Conservation (phyloP, 345 rosid species). For the Eucalyptus grandis region DNA sequence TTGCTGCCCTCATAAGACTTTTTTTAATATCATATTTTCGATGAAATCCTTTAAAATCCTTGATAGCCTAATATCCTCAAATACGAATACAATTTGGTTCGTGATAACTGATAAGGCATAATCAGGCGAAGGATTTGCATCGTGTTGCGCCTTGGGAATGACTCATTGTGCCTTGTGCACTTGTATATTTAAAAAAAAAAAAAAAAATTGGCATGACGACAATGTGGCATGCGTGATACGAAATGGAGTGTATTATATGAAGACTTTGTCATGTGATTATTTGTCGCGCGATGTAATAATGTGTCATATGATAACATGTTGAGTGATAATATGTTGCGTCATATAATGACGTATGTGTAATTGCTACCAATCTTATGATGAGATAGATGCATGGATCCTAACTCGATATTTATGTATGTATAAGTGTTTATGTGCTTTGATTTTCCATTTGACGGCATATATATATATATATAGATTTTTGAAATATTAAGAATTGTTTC, state of each 20-base stretch:
- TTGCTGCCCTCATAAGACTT: neutral
- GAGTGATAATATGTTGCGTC: rapidly evolving
- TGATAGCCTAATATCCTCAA: neutral
- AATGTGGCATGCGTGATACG: neutral
- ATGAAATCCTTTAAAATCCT: no score
- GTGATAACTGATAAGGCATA: neutral
- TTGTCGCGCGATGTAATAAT: rapidly evolving
- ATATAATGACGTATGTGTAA: neutral
- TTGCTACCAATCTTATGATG: no score
- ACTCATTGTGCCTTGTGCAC: neutral
- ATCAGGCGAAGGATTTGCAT: neutral
- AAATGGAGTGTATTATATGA: no score
- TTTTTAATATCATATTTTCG: neutral
- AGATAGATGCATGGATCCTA: neutral
- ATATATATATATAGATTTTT: no score
- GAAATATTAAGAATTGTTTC: no score
- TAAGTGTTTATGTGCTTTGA: no score
- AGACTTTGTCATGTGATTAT: neutral
- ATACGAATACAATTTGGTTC: neutral
- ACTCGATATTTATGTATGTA: no score
- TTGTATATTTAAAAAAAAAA: no score
- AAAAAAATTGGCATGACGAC: neutral
- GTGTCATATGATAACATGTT: rapidly evolving
- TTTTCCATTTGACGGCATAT: no score
- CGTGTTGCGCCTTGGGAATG: neutral